phyloP scores from a whole-genome alignment of 2,329 filamentous ascomycete species.

The Venturia aucupariae region DNA sequence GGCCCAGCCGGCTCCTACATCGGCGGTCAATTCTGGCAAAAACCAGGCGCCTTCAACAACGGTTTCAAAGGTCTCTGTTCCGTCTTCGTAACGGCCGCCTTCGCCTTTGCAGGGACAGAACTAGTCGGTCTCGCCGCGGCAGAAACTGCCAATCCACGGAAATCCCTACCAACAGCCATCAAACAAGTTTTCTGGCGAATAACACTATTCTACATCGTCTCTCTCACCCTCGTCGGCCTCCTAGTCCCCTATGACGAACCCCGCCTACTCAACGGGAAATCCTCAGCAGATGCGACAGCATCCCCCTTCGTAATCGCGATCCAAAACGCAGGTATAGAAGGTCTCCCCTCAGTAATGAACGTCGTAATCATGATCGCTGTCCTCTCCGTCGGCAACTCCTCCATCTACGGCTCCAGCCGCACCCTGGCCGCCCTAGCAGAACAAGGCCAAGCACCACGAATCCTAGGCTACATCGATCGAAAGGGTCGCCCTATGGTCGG shows the following conservation, averaged over 20 bases:
- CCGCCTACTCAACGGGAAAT: conserved; percentile 50
- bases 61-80: conserved; percentile 77
- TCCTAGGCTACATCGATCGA: conserved; percentile 53
- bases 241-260: conserved; percentile 65
- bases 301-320: conserved; percentile 95
- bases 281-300: conserved; percentile 58
- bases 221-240: conserved; percentile 70
- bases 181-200: conserved; percentile 97
- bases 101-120: conserved; percentile 66
- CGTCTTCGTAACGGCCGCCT: conserved; percentile 68
- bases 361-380: conserved; percentile 88
- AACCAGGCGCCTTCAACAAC: conserved; percentile 74
- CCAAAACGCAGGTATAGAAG: conserved; percentile 68
- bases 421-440: conserved; percentile 85
- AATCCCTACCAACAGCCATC: conserved; percentile 75
- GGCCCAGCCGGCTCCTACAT: conserved; percentile 58
- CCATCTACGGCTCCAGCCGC: conserved; percentile 83
- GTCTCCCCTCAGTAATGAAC: conserved; percentile 85
- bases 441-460: conserved; percentile 51
- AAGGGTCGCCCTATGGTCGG: conserved; percentile 50
- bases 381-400: conserved; percentile 82
- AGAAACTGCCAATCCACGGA: conserved; percentile 68
- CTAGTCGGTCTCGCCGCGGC: conserved; percentile 68
- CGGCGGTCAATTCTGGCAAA: conserved; percentile 58
- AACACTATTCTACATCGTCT: conserved; percentile 67